Conservation (phyloP, 345 rosid genomes). For the Atalantia buxifolia region DNA sequence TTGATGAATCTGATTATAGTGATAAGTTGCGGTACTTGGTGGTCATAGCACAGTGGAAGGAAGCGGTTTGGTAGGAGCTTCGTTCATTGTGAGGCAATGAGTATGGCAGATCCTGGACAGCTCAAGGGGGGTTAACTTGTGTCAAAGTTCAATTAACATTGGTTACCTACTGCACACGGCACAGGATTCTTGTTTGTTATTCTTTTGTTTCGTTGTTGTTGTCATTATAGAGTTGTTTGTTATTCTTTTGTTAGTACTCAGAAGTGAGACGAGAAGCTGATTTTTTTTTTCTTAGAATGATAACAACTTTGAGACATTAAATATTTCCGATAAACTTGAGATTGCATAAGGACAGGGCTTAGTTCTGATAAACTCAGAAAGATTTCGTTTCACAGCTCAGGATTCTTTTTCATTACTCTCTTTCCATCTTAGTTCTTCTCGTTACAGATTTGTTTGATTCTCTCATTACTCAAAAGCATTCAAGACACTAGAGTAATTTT, state of each 20-base stretch:
- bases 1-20: background rate
- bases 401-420: background rate
- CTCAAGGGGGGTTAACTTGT: background rate
- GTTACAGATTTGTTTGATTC: background rate
- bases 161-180: background rate
- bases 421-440: background rate
- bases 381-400: background rate
- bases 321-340: background rate
- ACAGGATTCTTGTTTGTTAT: background rate
- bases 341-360: background rate
- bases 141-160: background rate
- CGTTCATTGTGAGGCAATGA: background rate
- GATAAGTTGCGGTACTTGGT: background rate
- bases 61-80: background rate
- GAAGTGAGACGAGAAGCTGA: background rate
- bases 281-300: background rate
- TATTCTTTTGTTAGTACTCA: background rate
- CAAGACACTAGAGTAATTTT: background rate
- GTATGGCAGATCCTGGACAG: background rate
- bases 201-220: background rate
- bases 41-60: background rate
- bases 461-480: background rate
- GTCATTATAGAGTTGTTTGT: background rate
- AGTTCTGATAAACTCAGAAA: too few species aligned
- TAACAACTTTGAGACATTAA: background rate